phyloP scores from a whole-genome alignment of 495 filamentous ascomycete species.

The Sphaerosporella brunnea region DNA sequence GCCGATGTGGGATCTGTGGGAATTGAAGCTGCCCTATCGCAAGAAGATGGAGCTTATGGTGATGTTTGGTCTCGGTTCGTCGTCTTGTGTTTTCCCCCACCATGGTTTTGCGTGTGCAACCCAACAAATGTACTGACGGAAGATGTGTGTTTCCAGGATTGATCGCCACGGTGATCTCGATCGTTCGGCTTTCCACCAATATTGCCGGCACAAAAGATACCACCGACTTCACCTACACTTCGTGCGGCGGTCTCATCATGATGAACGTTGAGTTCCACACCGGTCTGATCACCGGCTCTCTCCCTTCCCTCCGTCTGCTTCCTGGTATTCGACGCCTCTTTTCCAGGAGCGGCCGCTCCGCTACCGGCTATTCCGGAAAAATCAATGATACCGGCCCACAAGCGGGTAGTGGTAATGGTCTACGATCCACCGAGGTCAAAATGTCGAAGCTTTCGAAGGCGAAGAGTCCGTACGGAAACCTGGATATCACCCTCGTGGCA shows the following conservation, averaged over 20 bases:
- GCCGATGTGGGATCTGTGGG: slow-evolving; percentile 1
- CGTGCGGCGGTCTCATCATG: not conserved
- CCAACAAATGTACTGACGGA: not conserved
- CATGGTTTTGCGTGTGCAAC: not conserved
- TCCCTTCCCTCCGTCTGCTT: not conserved
- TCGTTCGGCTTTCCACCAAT: not conserved
- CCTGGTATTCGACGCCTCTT: not conserved
- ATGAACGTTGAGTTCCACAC: slow-evolving; percentile 2
- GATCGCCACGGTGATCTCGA: not conserved
- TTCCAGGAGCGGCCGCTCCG: not conserved
- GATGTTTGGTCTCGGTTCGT: not conserved
- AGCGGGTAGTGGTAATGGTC: not conserved
- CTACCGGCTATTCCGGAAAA: not conserved
- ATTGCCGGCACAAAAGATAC: not conserved
- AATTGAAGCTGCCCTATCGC: not conserved
- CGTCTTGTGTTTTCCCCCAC: not conserved
- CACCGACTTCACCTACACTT: not conserved
- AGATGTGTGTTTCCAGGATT: not conserved
- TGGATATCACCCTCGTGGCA: not conserved
- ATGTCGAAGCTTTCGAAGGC: not conserved
- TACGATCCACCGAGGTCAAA: not conserved
- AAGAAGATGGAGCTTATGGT: not conserved
- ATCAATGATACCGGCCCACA: not conserved
- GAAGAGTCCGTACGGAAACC: not conserved
- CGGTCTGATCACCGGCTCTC: not conserved